Base-by-base conservation (phyloP, 2,329 filamentous ascomycete genomes). In the Tympanopsis confertula region DNA sequence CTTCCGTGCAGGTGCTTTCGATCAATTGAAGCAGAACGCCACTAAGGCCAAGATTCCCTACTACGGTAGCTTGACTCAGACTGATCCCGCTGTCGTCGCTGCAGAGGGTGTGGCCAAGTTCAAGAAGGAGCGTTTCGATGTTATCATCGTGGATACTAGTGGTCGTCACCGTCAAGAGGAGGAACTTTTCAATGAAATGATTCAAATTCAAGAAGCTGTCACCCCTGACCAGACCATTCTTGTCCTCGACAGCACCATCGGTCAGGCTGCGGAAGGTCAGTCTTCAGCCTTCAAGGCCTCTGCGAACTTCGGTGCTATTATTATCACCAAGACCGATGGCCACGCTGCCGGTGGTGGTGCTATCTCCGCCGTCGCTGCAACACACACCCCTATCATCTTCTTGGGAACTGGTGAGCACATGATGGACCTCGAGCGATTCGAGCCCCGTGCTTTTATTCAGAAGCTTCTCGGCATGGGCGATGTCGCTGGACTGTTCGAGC, bases 41-140 rank as follows among this genome's bases (percentile, higher is more conserved):
- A 96, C 87, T 22, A 98, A 96, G 61, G 91, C 91, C 37, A 96
- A 96, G 66, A 96, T 98, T 38, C 91, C 91, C 7, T 98, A 98
- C 71, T 98, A 93, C 57, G 91, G 91, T 51, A 94, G 86, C 40
- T 69, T 98, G 45, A 98, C 89, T 3, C 87, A 98, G 64, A 95
- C 88, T 5, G 91, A 98, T 54, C 91, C 91, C 0, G 87, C 89
- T 1, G 80, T 87, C 4, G 91, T 98, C 14, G 89, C 91, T 0
- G 75, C 78, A n/a, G 88, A 95, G 48, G 91, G 91, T 63, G 91
- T 98, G 20, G 87, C 94, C 35, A 93, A 96, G 62, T 98, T 98
- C 70, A 95, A 94, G 67, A 96, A 95, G 68, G 91, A 98, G 65
- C 76, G 80, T 35, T 98, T 98, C 55, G 91, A 98, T 61, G 81